phyloP scores from a whole-genome alignment of 1,284 basidiomycete species.

The Schizophyllum commune region DNA sequence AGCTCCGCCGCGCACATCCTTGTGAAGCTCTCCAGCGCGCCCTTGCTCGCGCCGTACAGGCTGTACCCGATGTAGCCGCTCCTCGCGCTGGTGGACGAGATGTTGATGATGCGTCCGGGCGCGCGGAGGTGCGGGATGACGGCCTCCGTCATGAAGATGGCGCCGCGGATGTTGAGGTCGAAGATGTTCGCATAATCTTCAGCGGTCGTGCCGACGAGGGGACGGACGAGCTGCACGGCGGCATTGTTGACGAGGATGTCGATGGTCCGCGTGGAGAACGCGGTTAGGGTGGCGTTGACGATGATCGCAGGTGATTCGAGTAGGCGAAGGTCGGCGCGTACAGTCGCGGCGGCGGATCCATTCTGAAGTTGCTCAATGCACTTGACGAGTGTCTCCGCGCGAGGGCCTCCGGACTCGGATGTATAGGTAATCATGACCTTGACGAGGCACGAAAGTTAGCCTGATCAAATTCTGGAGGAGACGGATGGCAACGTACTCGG shows the following conservation, averaged over 20 bases:
- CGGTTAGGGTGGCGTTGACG: neutral
- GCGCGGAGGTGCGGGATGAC: neutral
- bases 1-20: neutral
- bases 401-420: neutral
- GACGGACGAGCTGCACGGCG: neutral
- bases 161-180: neutral
- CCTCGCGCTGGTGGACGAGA: neutral
- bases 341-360: neutral
- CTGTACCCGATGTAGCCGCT: neutral
- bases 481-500: neutral
- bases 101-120: neutral
- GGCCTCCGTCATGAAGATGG: neutral
- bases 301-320: neutral
- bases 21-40: neutral
- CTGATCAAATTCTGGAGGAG: neutral
- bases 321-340: neutral
- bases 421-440: slow-evolving; percentile 9
- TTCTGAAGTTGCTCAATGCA: neutral
- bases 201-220: neutral
- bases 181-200: neutral
- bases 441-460: slow-evolving; percentile 11
- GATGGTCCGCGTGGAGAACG: neutral
- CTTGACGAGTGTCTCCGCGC: neutral
- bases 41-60: neutral
- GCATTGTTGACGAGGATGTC: neutral